Evolutionary conservation across 108 stramenopile species (phyloP).

Genomic region (Parietichytrium sp.): DNA sequence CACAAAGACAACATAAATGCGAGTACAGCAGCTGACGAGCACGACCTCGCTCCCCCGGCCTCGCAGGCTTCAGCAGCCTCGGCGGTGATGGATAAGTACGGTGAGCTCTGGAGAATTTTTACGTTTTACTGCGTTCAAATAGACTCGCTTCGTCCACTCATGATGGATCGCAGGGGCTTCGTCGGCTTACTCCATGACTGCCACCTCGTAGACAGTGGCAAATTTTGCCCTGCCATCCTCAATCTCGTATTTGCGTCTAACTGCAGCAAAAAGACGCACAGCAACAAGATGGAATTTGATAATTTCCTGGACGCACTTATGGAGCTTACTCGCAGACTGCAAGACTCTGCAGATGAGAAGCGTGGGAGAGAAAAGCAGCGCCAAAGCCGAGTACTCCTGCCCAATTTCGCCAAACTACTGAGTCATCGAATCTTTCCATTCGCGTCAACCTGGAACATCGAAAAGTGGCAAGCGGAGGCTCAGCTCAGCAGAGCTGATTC

Average conservation of each 20-base stretch:
- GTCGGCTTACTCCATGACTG: slow-evolving; percentile 3
- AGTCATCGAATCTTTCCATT: not conserved
- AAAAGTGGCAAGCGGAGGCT: slow-evolving; percentile 7
- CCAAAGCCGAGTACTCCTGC: not conserved
- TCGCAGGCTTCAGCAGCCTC: too few relatives aligned
- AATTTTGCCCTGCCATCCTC: not conserved
- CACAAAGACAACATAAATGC: too few relatives aligned
- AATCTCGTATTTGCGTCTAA: slow-evolving; percentile 7
- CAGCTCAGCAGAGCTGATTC: not conserved
- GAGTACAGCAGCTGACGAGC: too few relatives aligned
- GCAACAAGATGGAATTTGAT: slow-evolving; percentile 30
- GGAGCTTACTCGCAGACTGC: not conserved
- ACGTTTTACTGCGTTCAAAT: slow-evolving; percentile 28
- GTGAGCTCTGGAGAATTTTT: slow-evolving; percentile 2
- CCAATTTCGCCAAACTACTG: not conserved
- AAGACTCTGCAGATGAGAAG: not conserved
- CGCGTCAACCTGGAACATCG: slow-evolving; percentile 8
- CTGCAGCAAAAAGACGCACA: not conserved
- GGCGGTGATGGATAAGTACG: not conserved
- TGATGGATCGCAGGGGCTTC: slow-evolving; percentile 20
- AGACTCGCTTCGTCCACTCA: slow-evolving; percentile 4
- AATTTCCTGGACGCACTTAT: slow-evolving; percentile 32
- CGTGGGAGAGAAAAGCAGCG: not conserved
- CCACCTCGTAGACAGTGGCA: not conserved
- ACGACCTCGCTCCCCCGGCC: too few relatives aligned